Percentiles rank a stretch among this genome's conserved stretches.
Conservation (phyloP, 805 yeast genomes). For the Kodamaea sagamina region DNA sequence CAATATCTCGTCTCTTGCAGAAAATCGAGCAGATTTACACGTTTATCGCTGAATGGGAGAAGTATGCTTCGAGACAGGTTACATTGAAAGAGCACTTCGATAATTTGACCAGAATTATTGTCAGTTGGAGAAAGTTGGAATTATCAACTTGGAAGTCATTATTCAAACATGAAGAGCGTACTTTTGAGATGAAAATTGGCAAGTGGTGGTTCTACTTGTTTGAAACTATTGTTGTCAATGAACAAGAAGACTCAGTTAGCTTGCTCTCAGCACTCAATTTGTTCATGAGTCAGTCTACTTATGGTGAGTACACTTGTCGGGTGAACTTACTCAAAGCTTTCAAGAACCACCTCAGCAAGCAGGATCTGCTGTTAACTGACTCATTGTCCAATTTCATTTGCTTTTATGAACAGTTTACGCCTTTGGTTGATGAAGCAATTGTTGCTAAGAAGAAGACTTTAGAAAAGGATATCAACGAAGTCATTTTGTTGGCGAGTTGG, state of each 20-base stretch:
- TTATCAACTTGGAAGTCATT: conserved; percentile 81
- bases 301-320: conserved; percentile 71
- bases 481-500: conserved; percentile 92
- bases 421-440: conserved; percentile 49
- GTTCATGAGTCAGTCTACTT: conserved; percentile 72
- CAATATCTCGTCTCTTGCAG: conserved; percentile 74
- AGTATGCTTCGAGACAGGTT: conserved; percentile 79
- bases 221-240: conserved; percentile 69
- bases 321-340: conserved; percentile 67
- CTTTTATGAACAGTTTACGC: conserved; percentile 68
- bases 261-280: conserved; percentile 63
- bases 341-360: conserved; percentile 46
- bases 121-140: conserved; percentile 89
- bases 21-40: conserved; percentile 87
- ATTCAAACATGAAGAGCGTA: conserved; percentile 62
- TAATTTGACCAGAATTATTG: conserved; percentile 65
- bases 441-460: conserved; percentile 50
- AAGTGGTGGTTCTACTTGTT: conserved; percentile 92
- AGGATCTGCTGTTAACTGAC: conserved; percentile 23
- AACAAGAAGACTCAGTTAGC: conserved; percentile 20
- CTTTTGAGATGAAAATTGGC: conserved; percentile 53
- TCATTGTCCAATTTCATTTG: conserved; percentile 58
- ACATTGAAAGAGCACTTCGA: conserved; percentile 59
- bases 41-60: conserved; percentile 88
- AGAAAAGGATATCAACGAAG: conserved; percentile 80